Conservation (phyloP, 2,329 filamentous ascomycete species). For the Verticillium klebahnii region DNA sequence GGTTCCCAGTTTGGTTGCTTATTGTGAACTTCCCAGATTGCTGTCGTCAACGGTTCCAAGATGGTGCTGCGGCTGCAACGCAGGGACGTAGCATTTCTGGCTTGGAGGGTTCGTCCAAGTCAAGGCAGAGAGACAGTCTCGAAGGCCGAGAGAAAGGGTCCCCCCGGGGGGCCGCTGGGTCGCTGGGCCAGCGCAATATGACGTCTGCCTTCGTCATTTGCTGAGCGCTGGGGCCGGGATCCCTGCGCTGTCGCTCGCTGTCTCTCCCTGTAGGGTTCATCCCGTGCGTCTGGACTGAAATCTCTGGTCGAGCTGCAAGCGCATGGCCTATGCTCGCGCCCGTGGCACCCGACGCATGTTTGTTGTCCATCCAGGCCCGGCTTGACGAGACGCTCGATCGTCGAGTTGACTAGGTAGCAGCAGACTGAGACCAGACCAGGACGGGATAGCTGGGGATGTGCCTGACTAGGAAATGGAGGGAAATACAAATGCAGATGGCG, state of each 20-base stretch:
- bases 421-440: background rate
- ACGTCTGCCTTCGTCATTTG: conserved; percentile 7
- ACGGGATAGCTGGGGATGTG: background rate
- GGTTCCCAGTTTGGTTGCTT: conserved; percentile 14
- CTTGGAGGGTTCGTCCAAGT: no score
- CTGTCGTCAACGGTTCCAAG: background rate
- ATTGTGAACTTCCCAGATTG: background rate
- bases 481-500: background rate
- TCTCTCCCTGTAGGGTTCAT: background rate
- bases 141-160: background rate
- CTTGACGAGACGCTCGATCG: background rate
- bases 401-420: background rate
- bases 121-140: background rate
- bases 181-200: conserved; percentile 2
- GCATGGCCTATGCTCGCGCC: background rate
- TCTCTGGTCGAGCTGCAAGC: background rate
- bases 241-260: background rate
- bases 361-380: background rate
- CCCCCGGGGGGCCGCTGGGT: background rate
- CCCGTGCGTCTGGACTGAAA: background rate
- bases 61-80: background rate
- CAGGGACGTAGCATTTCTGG: background rate
- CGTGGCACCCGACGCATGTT: background rate
- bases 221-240: background rate
- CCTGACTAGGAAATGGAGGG: background rate